phyloP scores from a whole-genome alignment of 2,329 filamentous ascomycete species.

The Bipolaris bicolor region DNA sequence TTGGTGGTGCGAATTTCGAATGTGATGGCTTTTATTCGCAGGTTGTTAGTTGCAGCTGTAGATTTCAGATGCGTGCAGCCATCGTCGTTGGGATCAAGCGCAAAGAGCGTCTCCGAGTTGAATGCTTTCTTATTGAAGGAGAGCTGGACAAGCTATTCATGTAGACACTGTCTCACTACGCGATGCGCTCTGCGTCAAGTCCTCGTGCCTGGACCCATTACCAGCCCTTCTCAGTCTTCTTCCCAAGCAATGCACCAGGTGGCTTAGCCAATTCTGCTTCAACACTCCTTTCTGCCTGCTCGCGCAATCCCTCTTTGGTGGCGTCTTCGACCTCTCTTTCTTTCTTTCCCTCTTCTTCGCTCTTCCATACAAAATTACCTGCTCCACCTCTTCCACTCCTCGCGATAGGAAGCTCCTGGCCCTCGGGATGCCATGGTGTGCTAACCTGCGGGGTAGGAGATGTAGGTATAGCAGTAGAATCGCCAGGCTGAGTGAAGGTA shows the following conservation, averaged over 20 bases:
- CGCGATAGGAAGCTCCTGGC: constrained; percentile 43
- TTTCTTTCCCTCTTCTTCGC: constrained; percentile 40
- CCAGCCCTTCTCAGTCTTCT: constrained; percentile 37
- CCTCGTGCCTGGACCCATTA: constrained; percentile 3
- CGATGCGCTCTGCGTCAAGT: neutral
- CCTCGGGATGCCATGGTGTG: constrained; percentile 46
- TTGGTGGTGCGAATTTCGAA: neutral
- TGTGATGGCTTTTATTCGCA: neutral
- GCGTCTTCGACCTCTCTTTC: constrained; percentile 35
- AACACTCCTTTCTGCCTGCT: constrained; percentile 50
- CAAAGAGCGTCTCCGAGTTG: neutral
- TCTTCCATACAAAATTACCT: constrained; percentile 55
- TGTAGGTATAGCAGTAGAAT: constrained; percentile 39
- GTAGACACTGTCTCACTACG: neutral
- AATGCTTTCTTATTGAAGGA: neutral
- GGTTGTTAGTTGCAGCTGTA: neutral
- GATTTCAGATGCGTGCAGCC: neutral
- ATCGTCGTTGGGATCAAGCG: neutral
- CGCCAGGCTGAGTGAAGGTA: constrained; percentile 41
- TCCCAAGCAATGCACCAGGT: constrained; percentile 47
- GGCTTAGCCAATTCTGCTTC: constrained; percentile 51
- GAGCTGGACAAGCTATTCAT: neutral
- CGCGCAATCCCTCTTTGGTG: constrained; percentile 31
- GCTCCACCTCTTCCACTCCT: constrained; percentile 53
- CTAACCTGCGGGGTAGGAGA: constrained; percentile 34